Conservation (phyloP, 495 filamentous ascomycete species). For the Halenospora varia region DNA sequence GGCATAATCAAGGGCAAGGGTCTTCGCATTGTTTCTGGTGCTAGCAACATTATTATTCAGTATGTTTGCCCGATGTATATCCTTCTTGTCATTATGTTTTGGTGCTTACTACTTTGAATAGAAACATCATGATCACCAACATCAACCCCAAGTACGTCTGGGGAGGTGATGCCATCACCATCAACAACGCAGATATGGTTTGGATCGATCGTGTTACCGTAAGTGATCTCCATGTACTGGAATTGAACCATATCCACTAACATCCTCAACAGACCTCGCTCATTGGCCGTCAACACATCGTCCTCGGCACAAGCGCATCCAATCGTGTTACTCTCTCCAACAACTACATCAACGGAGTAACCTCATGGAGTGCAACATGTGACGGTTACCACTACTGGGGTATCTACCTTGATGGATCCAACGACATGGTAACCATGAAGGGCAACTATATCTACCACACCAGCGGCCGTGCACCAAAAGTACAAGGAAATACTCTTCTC, state of each 20-base stretch:
- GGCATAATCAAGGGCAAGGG: conserved; percentile 37
- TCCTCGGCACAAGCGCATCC: conserved; percentile 36
- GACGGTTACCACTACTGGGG: conserved; percentile 45
- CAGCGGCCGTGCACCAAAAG: conserved; percentile 47
- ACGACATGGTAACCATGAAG: conserved; percentile 38
- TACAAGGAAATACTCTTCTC: conserved; percentile 38
- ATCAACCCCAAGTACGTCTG: conserved; percentile 38
- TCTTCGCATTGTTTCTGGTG: conserved; percentile 33
- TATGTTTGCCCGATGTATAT: too few species aligned
- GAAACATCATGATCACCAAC: conserved; percentile 26
- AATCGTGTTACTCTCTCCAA: conserved; percentile 44
- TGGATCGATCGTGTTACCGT: conserved; percentile 36
- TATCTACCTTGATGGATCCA: conserved; percentile 37
- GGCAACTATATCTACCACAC: conserved; percentile 49
- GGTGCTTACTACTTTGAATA: background rate
- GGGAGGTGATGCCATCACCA: conserved; percentile 36
- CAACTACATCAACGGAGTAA: conserved; percentile 39
- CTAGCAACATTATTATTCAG: conserved; percentile 34
- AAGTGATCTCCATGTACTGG: conserved; percentile 10
- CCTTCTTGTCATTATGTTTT: background rate
- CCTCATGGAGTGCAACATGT: conserved; percentile 39
- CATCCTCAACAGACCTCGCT: conserved; percentile 26
- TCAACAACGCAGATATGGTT: conserved; percentile 29
- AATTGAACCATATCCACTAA: background rate
- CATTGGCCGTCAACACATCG: conserved; percentile 43